Conservation (phyloP, 345 rosid genomes). For the Streptanthus diversifolius region DNA sequence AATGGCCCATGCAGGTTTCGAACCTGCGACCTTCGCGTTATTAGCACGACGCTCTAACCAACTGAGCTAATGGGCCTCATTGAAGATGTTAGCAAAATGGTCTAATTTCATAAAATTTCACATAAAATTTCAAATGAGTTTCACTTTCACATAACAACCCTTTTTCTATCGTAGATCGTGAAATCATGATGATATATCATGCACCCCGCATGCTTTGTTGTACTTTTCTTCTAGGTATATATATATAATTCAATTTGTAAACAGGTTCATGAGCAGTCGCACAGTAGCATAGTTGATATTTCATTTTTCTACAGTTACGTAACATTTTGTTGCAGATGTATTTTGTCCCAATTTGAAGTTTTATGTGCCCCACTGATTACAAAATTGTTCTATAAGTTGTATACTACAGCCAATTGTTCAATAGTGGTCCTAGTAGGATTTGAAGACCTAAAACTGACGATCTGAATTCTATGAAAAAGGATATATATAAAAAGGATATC, state of each 20-base stretch:
- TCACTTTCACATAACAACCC: no score
- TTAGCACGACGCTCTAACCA: slow-evolving; percentile 79
- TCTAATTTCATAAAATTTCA: no score
- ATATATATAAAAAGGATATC: no score
- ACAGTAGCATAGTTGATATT: no score
- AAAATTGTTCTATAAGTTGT: background rate
- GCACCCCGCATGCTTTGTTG: no score
- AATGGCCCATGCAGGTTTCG: slow-evolving; percentile 35
- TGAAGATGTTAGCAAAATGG: background rate
- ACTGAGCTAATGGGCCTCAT: slow-evolving; percentile 29
- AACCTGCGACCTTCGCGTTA: slow-evolving; percentile 83
- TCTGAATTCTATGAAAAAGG: background rate
- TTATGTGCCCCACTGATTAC: background rate
- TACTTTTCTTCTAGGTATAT: background rate
- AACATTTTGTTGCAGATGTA: no score
- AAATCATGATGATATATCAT: background rate
- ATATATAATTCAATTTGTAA: no score
- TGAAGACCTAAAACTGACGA: background rate
- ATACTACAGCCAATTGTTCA: background rate
- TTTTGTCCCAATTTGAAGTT: background rate
- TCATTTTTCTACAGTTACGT: no score
- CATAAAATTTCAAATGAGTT: no score
- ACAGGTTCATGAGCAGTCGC: no score
- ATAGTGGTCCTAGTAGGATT: background rate
- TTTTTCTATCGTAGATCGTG: background rate